phyloP scores from a whole-genome alignment of 164 flowering plant genomes.

The Nymphaea colorata region DNA sequence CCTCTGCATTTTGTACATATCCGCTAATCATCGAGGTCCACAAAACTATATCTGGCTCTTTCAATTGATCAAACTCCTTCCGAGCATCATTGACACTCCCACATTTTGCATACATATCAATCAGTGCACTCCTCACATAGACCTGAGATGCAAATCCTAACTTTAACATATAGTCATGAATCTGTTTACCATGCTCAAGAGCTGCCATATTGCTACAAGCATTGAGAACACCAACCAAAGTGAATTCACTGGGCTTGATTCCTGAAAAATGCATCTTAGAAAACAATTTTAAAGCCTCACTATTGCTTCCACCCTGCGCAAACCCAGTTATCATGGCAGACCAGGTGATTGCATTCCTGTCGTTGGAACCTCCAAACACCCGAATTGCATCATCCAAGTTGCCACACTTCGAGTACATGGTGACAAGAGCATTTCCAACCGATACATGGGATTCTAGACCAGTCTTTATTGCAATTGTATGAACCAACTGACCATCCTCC shows the following conservation, averaged over 20 bases:
- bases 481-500: slow-evolving; percentile 37
- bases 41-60: slow-evolving; percentile 56
- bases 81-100: slow-evolving; percentile 47
- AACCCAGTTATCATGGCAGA: slow-evolving; percentile 82
- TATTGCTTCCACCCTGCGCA: slow-evolving; percentile 55
- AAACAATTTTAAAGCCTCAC: slow-evolving; percentile 49
- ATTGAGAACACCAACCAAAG: slow-evolving; percentile 75
- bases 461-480: slow-evolving; percentile 35
- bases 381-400: slow-evolving; percentile 36
- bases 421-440: slow-evolving; percentile 53
- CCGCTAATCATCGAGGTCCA: slow-evolving; percentile 93
- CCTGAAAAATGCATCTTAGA: slow-evolving; percentile 44
- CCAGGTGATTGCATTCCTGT: slow-evolving; percentile 75
- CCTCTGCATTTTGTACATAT: slow-evolving; percentile 69
- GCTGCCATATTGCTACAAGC: slow-evolving; percentile 56
- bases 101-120: slow-evolving; percentile 89
- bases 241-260: slow-evolving; percentile 60
- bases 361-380: slow-evolving; percentile 30
- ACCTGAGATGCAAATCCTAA: slow-evolving; percentile 52
- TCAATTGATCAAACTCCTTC: slow-evolving; percentile 49
- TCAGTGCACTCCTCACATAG: slow-evolving; percentile 50
- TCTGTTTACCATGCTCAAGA: slow-evolving; percentile 45
- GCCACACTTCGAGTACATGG: slow-evolving; percentile 65
- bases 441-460: slow-evolving; percentile 38
- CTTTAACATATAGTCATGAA: slow-evolving; percentile 51